phyloP scores from a whole-genome alignment of 306 rosid genomes.

The Gillenia trifoliata region DNA sequence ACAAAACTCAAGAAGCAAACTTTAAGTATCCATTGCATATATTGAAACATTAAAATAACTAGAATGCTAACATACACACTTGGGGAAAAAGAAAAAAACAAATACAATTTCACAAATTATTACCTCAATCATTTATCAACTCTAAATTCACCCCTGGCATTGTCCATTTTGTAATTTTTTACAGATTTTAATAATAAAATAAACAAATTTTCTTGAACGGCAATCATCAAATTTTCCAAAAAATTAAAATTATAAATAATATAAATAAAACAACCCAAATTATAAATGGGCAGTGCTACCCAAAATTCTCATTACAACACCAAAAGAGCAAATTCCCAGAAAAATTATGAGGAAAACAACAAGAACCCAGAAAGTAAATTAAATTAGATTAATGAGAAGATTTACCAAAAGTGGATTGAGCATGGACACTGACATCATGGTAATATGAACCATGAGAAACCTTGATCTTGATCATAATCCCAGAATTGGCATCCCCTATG shows the following conservation, averaged over 20 bases:
- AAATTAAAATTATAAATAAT: background rate
- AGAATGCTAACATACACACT: background rate
- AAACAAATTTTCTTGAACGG: constrained; percentile 6
- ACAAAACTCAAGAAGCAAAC: background rate
- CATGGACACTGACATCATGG: constrained; percentile 41
- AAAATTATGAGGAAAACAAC: constrained; percentile 9
- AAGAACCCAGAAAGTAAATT: constrained; percentile 10
- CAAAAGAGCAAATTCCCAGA: constrained; percentile 5
- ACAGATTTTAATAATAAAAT: background rate
- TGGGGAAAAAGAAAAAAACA: background rate
- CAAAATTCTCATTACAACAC: constrained; percentile 1
- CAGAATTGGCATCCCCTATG: constrained; percentile 31
- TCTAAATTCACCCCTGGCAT: background rate
- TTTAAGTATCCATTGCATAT: background rate
- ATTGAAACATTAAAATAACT: background rate
- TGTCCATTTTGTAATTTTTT: background rate
- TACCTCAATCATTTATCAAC: background rate
- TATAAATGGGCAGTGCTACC: constrained; percentile 2
- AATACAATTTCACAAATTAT: background rate
- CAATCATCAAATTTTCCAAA: constrained; percentile 8
- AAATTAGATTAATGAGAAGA: background rate
- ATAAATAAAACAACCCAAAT: background rate
- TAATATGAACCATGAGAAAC: constrained; percentile 56
- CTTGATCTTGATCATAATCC: constrained; percentile 49
- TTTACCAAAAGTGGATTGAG: constrained; percentile 63